A percentile compares a stretch with the other conserved stretches of the same genome.
Conservation (phyloP, 345 rosid species). For the Gossypium mustelinum region DNA sequence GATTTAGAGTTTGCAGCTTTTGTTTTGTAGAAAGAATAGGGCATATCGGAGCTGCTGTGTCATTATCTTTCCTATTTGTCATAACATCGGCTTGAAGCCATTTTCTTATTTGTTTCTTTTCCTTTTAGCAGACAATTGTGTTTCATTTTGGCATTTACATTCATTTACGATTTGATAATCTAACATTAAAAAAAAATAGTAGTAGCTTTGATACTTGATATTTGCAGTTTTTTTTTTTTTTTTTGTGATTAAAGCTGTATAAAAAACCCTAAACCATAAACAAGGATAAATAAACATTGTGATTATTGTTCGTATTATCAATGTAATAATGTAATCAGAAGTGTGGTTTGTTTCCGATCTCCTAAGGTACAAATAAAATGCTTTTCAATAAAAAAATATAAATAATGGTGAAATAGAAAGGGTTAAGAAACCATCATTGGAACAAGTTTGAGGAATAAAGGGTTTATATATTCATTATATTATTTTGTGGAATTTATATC, state of each 20-base stretch:
- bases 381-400: neutral
- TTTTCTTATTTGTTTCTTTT: neutral
- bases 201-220: neutral
- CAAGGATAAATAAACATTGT: too few species aligned
- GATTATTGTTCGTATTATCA: too few species aligned
- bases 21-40: slow-evolving; percentile 21
- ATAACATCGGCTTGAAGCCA: too few species aligned
- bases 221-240: neutral
- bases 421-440: neutral
- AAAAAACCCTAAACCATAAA: neutral
- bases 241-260: neutral
- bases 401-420: neutral
- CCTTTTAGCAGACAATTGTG: neutral
- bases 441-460: neutral
- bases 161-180: neutral
- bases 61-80: neutral
- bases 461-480: neutral
- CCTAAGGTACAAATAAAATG: too few species aligned
- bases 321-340: too few species aligned
- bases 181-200: neutral
- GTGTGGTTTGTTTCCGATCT: too few species aligned
- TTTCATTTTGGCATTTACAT: neutral
- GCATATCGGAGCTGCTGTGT: neutral
- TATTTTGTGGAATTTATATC: too few species aligned
- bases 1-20: slow-evolving; percentile 16